Evolutionary conservation across 768 basidiomycete genomes (phyloP), one percentile per base, ranked within the genome.

Genomic region (Multifurca ochricompacta): DNA sequence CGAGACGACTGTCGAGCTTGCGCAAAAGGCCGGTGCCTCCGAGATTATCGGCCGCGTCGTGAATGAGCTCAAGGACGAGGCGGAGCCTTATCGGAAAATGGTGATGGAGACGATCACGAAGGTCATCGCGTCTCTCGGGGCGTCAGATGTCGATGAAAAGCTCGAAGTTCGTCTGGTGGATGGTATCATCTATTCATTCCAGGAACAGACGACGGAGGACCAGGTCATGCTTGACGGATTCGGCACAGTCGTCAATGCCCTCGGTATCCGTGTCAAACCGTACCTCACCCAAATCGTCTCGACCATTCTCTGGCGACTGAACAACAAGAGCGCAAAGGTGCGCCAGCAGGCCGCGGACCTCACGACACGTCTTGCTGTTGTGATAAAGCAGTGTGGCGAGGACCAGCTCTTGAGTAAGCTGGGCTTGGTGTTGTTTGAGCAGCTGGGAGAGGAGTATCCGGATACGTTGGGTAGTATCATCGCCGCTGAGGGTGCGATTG

Each of bases 61-160:
- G 50, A 92, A 93, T 67, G 92, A 92, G 65, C 74, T 96, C 59
- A 96, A 94, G 75, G 86, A 89, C 64, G 87, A 87, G 67, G 84
- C 86, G 13, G 90, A 92, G 69, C 90, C 89, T 4, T 92, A 91
- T 71, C 76, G 93, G 60, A 98, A 98, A 79, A 99, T 99, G 96
- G 93, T 96, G 44, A 99, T 99, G 96, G 96, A 99, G 73, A 98
- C 96, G 0, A 96, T 98, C 62, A 97, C 92, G 19, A 95, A 96
- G 68, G 96, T 99, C 43, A 77, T 99, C 46, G 83, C 86, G 14
- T 88, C 85, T 6, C 81, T 95, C 1, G 94, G 96, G 47, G 94
- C 95, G n/a, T 90, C 95, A 0, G 95, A 98, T 65, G 88, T 98
- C 46, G 96, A 98, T 65, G 95, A 98, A 70, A 78, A 94, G 50